These are phyloP conservation scores for Clarkia xantiana DNA, from an alignment of 345 rosid genomes.

Conservation along the genomic window DNA sequence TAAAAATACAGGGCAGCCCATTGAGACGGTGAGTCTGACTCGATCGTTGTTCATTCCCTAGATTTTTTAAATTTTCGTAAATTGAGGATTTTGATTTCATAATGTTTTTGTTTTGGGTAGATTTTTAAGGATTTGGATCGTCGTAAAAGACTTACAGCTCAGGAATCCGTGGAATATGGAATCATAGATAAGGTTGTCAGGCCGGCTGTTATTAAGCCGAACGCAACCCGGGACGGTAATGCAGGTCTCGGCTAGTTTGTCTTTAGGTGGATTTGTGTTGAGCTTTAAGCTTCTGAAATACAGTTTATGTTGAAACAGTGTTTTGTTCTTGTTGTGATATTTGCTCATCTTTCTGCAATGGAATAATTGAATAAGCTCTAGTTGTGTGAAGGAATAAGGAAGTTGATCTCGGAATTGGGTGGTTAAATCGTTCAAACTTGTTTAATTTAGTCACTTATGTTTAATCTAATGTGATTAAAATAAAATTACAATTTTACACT, in stretches of 20 bases:
- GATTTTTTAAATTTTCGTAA: not conserved
- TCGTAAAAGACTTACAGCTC: slow-evolving; percentile 49
- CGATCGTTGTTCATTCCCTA: not conserved
- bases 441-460: too few species aligned
- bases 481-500: too few species aligned
- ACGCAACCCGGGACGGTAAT: slow-evolving; percentile 29
- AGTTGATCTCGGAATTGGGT: too few species aligned
- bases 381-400: too few species aligned
- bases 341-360: too few species aligned
- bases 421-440: too few species aligned
- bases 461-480: too few species aligned
- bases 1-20: slow-evolving; percentile 63
- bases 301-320: too few species aligned
- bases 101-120: slow-evolving; percentile 20
- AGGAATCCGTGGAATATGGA: slow-evolving; percentile 74
- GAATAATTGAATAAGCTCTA: too few species aligned
- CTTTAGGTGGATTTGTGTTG: too few species aligned
- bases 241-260: slow-evolving; percentile 44
- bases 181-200: slow-evolving; percentile 57
- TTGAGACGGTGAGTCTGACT: slow-evolving; percentile 45
- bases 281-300: too few species aligned
- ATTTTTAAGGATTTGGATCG: slow-evolving; percentile 49
- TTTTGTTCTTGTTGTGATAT: too few species aligned
- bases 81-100: not conserved
- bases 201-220: slow-evolving; percentile 49